Conservation (phyloP, 2,329 filamentous ascomycete genomes). For the Colletotrichum sp. region DNA sequence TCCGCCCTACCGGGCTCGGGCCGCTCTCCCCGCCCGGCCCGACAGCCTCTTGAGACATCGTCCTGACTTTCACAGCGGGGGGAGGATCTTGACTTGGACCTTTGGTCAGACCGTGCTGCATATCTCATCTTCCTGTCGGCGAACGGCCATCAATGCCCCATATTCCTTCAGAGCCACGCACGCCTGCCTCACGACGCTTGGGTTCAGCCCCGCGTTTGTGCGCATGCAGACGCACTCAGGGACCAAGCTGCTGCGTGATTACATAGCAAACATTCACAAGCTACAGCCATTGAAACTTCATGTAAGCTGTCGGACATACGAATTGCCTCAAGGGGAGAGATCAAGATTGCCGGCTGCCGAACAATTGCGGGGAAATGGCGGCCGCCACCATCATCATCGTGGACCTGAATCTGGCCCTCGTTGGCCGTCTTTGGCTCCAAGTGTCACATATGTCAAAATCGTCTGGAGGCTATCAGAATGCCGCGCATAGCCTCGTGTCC, state of each 20-base stretch:
- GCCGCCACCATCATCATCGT: background rate
- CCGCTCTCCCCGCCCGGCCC: slow-evolving; percentile 16
- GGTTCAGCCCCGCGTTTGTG: background rate
- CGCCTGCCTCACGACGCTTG: background rate
- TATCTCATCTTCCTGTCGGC: background rate
- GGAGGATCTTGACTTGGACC: background rate
- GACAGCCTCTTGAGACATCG: slow-evolving; percentile 17
- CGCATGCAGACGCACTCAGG: background rate
- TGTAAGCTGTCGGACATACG: background rate
- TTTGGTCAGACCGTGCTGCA: background rate
- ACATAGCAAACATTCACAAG: background rate
- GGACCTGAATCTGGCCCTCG: background rate
- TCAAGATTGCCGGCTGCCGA: background rate
- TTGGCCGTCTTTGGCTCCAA: background rate
- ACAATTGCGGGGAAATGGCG: background rate
- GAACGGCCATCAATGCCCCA: background rate
- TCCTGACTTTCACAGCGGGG: background rate
- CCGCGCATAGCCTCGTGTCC: background rate
- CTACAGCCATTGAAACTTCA: background rate
- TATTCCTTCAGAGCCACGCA: background rate
- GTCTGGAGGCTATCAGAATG: background rate
- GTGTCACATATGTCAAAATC: background rate
- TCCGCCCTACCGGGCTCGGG: slow-evolving; percentile 15
- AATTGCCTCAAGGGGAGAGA: background rate
- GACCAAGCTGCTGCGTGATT: background rate